phyloP scores from a whole-genome alignment of 2,329 filamentous ascomycete species.

The Chaetomiaceae sp. region DNA sequence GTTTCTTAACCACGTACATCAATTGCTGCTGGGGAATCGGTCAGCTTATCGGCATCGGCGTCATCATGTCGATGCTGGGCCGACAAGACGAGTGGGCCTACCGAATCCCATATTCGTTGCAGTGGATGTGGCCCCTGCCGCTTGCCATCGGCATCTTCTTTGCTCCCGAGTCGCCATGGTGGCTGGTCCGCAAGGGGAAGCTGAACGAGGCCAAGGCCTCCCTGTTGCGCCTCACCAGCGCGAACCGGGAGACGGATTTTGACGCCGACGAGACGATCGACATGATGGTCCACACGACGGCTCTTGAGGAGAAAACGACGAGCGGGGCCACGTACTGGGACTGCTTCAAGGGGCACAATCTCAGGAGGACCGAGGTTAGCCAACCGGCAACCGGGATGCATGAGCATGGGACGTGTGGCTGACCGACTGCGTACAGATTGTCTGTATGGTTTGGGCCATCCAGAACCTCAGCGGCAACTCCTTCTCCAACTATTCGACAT shows the following conservation, averaged over 20 bases:
- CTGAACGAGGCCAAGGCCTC: conserved; percentile 62
- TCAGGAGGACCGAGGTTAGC: conserved; percentile 64
- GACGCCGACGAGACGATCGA: conserved; percentile 79
- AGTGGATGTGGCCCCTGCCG: conserved; percentile 74
- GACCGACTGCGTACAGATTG: conserved; percentile 37
- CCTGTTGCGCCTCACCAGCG: conserved; percentile 61
- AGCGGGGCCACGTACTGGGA: conserved; percentile 70
- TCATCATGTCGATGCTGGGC: conserved; percentile 63
- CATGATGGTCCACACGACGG: conserved; percentile 90
- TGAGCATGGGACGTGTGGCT: conserved; percentile 22
- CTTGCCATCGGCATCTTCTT: conserved; percentile 62
- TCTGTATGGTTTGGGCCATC: conserved; percentile 61
- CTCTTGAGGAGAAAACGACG: conserved; percentile 72
- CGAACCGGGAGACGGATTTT: conserved; percentile 63
- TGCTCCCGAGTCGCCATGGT: conserved; percentile 69
- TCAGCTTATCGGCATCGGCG: conserved; percentile 68
- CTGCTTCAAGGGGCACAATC: conserved; percentile 76
- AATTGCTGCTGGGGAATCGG: conserved; percentile 77
- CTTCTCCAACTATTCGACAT: conserved; percentile 62
- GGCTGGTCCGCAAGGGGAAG: conserved; percentile 65
- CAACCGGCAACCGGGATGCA: too few species aligned
- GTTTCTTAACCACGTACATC: conserved; percentile 69
- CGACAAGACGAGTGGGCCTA: conserved; percentile 61
- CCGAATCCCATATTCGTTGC: conserved; percentile 65
- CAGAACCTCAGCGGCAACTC: conserved; percentile 61